phyloP scores from a whole-genome alignment of 2,329 filamentous ascomycete species.

The Colletotrichum siamense region DNA sequence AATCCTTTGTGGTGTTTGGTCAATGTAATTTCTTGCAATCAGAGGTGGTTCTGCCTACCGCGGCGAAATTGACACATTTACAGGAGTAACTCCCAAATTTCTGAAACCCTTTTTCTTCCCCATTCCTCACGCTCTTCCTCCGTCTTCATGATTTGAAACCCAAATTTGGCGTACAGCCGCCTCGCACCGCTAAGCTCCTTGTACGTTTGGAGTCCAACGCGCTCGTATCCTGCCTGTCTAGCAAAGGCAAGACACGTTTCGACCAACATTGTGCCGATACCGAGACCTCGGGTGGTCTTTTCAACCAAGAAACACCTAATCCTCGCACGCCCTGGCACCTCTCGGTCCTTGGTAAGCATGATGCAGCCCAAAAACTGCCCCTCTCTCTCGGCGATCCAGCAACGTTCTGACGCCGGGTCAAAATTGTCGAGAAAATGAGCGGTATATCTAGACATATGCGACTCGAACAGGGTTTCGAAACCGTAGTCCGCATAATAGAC shows the following conservation, averaged over 20 bases:
- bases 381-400: slow-evolving; percentile 31
- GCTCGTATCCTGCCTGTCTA: slow-evolving; percentile 20
- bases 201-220: slow-evolving; percentile 24
- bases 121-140: background rate
- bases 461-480: slow-evolving; percentile 25
- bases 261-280: slow-evolving; percentile 22
- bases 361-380: slow-evolving; percentile 29
- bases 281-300: slow-evolving; percentile 21
- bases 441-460: slow-evolving; percentile 23
- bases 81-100: background rate
- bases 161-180: slow-evolving; percentile 23
- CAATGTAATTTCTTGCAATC: background rate
- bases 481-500: slow-evolving; percentile 25
- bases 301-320: slow-evolving; percentile 31
- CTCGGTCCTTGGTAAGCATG: slow-evolving; percentile 23
- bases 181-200: slow-evolving; percentile 19
- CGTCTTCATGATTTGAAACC: slow-evolving; percentile 14
- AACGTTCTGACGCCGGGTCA: slow-evolving; percentile 25
- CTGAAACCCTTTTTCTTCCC: background rate
- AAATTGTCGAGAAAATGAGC: slow-evolving; percentile 29
- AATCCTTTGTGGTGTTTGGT: background rate
- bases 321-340: slow-evolving; percentile 18
- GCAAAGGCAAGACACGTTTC: slow-evolving; percentile 25
- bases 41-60: background rate
- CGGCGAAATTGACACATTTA: background rate